Evolutionary conservation across 2,329 filamentous ascomycete species (phyloP).

Genomic region (Trichophaea hybrida): DNA sequence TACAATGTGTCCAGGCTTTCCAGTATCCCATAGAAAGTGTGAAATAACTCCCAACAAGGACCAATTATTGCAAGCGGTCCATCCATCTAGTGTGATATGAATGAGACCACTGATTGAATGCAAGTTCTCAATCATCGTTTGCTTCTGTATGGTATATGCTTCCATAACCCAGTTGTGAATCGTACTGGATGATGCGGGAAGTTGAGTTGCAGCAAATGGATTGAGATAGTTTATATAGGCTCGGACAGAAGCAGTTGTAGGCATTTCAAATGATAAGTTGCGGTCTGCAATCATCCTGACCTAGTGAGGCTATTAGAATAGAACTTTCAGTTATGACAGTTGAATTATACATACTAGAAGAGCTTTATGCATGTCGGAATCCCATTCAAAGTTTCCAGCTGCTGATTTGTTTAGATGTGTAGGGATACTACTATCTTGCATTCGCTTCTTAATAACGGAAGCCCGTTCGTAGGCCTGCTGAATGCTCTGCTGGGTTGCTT

Average conservation of each 20-base stretch:
- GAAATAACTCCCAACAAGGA: neutral
- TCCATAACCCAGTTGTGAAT: neutral
- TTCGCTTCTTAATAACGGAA: neutral
- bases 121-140: neutral
- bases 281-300: neutral
- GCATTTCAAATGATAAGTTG: neutral
- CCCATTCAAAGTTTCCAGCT: neutral
- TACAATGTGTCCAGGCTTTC: neutral
- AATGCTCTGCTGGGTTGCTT: neutral
- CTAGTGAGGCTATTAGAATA: neutral
- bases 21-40: neutral
- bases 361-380: neutral
- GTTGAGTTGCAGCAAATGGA: neutral
- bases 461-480: neutral
- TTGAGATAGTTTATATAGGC: neutral
- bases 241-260: neutral
- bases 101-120: neutral
- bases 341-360: neutral
- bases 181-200: neutral
- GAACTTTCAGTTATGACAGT: neutral
- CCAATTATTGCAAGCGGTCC: neutral
- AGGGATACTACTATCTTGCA: neutral
- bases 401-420: neutral
- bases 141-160: neutral
- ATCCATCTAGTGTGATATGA: no score